Evolutionary conservation across 371 early-diverging fungal genomes (phyloP), one percentile per base, ranked within the genome.

Genomic region (Mucor racemosus): DNA sequence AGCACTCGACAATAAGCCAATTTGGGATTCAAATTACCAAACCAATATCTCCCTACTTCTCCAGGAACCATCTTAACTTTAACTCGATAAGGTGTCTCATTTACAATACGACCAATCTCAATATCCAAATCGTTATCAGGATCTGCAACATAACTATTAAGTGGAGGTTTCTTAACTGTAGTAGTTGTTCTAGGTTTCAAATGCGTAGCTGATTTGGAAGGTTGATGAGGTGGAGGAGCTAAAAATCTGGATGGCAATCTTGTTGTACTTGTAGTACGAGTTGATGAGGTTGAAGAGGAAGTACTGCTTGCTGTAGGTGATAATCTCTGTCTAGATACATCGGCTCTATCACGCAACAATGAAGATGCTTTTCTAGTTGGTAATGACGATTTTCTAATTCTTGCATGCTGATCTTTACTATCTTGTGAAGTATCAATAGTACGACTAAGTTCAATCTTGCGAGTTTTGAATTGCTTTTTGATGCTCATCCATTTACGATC

Each of bases 1-100:
- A 92, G 72, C 10, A 91, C 82, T 34, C 91, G 88, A 67, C 92
- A 92, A 67, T 86, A 90, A 50, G 89, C 89, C n/a, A 90, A 67
- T 63, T 90, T 89, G 15, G 89, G 88, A 62, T 90, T 85, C 34
- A 77, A 67, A 46, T 92, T 89, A 50, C 91, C 91, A 78, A 91
- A 90, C 85, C 89, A 85, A 62, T 92, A 91, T 15, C 88, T 76
- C 15, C 90, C 91, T 5, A 79, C 82, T 65, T 90, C 90, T 1
- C 87, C 87, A 38, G 85, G 85, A 4, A 86, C 79, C 74, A 84
- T 80, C 68, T 86, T 82, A 33, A 82, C 76, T 53, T 79, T 65
- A 57, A 83, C 71, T 40, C 80, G 66, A 63, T 82, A 79, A 14
- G 77, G 75, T 34, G 77, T 74, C 54, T 84, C 80, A 54, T 92